Evolutionary conservation across 129 eudicot genomes (phyloP).

Genomic region (Flaveria ramosissima): DNA sequence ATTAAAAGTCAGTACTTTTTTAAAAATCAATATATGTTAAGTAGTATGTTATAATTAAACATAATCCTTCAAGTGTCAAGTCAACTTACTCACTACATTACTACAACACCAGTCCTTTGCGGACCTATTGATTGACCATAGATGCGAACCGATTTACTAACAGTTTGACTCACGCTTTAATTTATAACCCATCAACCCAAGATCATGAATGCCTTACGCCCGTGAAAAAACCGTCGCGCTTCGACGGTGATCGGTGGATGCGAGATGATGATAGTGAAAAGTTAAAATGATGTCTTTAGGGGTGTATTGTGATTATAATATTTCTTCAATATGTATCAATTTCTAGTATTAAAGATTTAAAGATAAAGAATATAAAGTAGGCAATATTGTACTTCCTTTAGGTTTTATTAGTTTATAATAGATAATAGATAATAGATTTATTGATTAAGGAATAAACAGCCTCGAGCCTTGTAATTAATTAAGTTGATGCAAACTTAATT

Average conservation of each 20-base stretch:
- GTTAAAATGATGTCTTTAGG: too few relatives aligned
- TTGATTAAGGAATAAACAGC: slow-evolving; percentile 4
- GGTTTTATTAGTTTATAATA: background rate
- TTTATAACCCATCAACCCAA: too few relatives aligned
- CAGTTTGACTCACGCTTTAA: too few relatives aligned
- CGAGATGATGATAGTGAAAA: too few relatives aligned
- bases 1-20: background rate
- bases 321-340: background rate
- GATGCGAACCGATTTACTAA: too few relatives aligned
- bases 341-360: background rate
- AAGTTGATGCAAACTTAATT: slow-evolving; percentile 9
- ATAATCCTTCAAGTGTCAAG: background rate
- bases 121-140: too few relatives aligned
- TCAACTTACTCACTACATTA: background rate
- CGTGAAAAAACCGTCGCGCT: too few relatives aligned
- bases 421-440: background rate
- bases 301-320: background rate
- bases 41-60: background rate
- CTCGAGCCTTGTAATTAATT: slow-evolving; percentile 24
- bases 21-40: too few relatives aligned
- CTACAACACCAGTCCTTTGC: too few relatives aligned
- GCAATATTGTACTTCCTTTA: background rate
- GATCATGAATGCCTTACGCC: too few relatives aligned
- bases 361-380: background rate
- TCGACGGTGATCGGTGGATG: too few relatives aligned